Evolutionary conservation across 2,329 filamentous ascomycete species (phyloP).

Genomic region (Colletotrichum aenigma): DNA sequence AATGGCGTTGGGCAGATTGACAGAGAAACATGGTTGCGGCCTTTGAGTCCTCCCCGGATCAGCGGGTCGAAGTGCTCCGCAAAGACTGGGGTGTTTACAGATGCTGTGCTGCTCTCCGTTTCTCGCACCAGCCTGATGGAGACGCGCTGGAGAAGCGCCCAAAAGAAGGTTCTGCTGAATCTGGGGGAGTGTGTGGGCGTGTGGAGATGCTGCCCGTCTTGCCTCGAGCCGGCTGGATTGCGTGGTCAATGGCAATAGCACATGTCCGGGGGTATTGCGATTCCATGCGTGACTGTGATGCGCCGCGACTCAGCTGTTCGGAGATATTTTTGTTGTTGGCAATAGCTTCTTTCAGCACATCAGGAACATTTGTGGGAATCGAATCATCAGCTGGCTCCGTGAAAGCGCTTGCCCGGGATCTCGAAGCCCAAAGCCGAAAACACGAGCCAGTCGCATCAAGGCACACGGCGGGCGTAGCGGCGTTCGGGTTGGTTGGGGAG

Average conservation of each 20-base stretch:
- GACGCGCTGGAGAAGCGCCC: background rate
- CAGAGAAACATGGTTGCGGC: background rate
- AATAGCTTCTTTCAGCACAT: background rate
- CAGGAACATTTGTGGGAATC: background rate
- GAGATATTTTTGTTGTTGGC: background rate
- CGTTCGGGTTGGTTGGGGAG: background rate
- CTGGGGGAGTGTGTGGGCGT: slow-evolving; percentile 11
- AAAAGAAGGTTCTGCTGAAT: slow-evolving; percentile 12
- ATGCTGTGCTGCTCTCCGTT: background rate
- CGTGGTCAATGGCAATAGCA: background rate
- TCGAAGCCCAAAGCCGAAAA: background rate
- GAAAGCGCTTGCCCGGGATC: background rate
- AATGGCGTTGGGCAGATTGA: background rate
- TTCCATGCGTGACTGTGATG: background rate
- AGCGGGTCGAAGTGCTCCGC: slow-evolving; percentile 21
- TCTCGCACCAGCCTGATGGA: background rate
- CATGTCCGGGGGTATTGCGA: background rate
- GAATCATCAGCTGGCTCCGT: background rate
- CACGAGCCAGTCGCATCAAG: background rate
- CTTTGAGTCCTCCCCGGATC: slow-evolving; percentile 13
- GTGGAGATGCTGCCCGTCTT: slow-evolving; percentile 18
- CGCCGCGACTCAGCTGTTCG: background rate
- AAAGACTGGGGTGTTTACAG: slow-evolving; percentile 3
- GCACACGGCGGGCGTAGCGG: background rate
- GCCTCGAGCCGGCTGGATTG: background rate